A percentile compares a stretch with the other conserved stretches of the same genome.
Evolutionary conservation across 768 basidiomycete species (phyloP).

Genomic region (Gymnopilus junonius): DNA sequence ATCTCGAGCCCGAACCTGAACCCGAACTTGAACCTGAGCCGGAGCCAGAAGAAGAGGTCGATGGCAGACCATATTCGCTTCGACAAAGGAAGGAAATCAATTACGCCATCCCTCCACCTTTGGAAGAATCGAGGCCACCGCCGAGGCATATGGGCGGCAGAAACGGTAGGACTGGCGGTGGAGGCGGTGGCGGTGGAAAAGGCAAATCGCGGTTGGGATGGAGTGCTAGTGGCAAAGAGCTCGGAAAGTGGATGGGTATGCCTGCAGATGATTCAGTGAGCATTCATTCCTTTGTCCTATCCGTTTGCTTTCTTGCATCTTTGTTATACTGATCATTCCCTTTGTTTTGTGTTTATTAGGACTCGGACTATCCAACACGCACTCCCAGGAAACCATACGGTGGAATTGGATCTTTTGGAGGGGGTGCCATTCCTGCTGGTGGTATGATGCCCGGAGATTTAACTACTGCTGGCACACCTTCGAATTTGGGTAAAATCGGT

Average conservation of each 20-base stretch:
- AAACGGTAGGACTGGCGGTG: slow-evolving; percentile 32
- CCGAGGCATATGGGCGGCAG: slow-evolving; percentile 38
- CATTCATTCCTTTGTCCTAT: background rate
- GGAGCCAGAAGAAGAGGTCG: slow-evolving; percentile 51
- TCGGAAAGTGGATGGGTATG: slow-evolving; percentile 80
- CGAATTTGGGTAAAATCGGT: slow-evolving; percentile 84
- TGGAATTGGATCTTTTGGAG: slow-evolving; percentile 53
- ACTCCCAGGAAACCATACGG: slow-evolving; percentile 74
- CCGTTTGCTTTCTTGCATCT: background rate
- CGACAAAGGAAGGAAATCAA: slow-evolving; percentile 73
- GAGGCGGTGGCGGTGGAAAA: slow-evolving; percentile 33
- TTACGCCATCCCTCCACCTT: slow-evolving; percentile 80
- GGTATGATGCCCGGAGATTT: slow-evolving; percentile 68
- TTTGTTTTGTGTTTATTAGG: slow-evolving; percentile 40
- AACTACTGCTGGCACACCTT: slow-evolving; percentile 77
- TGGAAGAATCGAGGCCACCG: slow-evolving; percentile 66
- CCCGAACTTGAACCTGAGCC: slow-evolving; percentile 39
- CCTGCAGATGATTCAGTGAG: slow-evolving; percentile 71
- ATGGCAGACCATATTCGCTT: slow-evolving; percentile 66
- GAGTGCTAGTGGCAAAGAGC: slow-evolving; percentile 80
- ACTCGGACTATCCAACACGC: slow-evolving; percentile 71
- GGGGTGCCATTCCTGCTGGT: slow-evolving; percentile 53
- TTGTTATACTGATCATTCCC: background rate
- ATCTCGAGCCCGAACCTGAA: slow-evolving; percentile 43
- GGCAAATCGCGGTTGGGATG: slow-evolving; percentile 61